Percentiles rank a stretch among this genome's conserved stretches.
phyloP scores from a whole-genome alignment of 2,329 filamentous ascomycete species.

The Cercospora zeina region DNA sequence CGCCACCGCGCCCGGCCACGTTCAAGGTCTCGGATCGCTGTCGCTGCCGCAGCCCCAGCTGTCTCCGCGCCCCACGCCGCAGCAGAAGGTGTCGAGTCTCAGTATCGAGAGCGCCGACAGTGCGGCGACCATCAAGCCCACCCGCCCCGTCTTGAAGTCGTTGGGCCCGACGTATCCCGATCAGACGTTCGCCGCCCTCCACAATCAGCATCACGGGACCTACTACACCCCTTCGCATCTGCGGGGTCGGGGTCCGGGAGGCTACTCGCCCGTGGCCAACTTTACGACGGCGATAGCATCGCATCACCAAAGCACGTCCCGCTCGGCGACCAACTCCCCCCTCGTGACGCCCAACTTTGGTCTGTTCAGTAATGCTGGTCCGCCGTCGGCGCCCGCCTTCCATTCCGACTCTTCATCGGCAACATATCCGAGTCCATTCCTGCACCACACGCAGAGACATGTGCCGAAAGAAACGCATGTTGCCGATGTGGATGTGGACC shows the following conservation, averaged over 20 bases:
- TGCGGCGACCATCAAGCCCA: constrained; percentile 37
- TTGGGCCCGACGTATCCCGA: constrained; percentile 49
- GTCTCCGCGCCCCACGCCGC: constrained; percentile 42
- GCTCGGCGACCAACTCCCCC: constrained; percentile 46
- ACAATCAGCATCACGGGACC: constrained; percentile 47
- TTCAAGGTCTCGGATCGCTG: constrained; percentile 18
- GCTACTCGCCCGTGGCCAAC: constrained; percentile 14
- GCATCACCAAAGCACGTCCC: constrained; percentile 25
- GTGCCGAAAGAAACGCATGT: constrained; percentile 71
- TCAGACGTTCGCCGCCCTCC: constrained; percentile 53
- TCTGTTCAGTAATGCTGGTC: constrained; percentile 44
- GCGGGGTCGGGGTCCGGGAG: background rate
- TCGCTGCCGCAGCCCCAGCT: constrained; percentile 19
- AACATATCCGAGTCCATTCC: constrained; percentile 52
- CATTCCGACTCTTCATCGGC: constrained; percentile 41
- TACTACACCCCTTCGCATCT: constrained; percentile 35
- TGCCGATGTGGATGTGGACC: constrained; percentile 85
- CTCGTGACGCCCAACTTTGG: constrained; percentile 47
- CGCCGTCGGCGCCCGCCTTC: constrained; percentile 37
- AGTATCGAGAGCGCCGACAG: constrained; percentile 47
- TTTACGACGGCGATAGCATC: constrained; percentile 46
- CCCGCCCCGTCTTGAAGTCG: constrained; percentile 30
- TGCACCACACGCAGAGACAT: constrained; percentile 53
- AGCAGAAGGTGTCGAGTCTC: constrained; percentile 46
- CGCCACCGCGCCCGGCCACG: constrained; percentile 29